Evolutionary conservation across 116 monocot species (phyloP).

Genomic region (Posidonia oceanica): DNA sequence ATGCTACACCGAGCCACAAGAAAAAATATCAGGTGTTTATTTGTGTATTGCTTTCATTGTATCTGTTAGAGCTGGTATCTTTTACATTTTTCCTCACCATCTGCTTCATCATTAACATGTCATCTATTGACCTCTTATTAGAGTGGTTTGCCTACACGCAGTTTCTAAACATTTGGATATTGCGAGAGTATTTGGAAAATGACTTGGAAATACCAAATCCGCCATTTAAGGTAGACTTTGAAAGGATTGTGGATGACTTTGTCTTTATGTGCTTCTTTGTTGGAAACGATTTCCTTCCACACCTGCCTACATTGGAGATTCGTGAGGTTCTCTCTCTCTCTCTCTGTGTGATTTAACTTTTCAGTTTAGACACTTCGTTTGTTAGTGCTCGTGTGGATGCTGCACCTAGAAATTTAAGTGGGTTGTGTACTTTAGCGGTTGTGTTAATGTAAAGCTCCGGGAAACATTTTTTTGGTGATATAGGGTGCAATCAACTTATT

Average conservation of each 20-base stretch:
- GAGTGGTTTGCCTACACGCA: slow-evolving; percentile 12
- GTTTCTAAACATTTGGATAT: slow-evolving; percentile 90
- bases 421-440: no score
- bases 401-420: no score
- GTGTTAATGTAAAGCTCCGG: no score
- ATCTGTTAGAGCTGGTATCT: background rate
- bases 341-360: background rate
- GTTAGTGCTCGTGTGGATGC: no score
- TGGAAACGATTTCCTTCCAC: slow-evolving; percentile 98
- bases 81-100: background rate
- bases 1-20: slow-evolving; percentile 72
- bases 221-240: slow-evolving; percentile 65
- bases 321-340: slow-evolving; percentile 56
- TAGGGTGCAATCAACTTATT: slow-evolving; percentile 96
- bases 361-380: no score
- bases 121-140: background rate
- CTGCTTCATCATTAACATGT: background rate
- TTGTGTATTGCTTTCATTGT: slow-evolving; percentile 3
- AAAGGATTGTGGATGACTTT: slow-evolving; percentile 91
- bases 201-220: slow-evolving; percentile 65
- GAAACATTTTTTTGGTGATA: slow-evolving; percentile 7
- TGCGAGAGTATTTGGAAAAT: slow-evolving; percentile 88
- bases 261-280: slow-evolving; percentile 97
- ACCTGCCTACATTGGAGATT: slow-evolving; percentile 97
- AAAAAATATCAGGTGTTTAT: slow-evolving; percentile 83